Base-by-base conservation (phyloP, 345 rosid species). In the Euclidium syriacum region DNA sequence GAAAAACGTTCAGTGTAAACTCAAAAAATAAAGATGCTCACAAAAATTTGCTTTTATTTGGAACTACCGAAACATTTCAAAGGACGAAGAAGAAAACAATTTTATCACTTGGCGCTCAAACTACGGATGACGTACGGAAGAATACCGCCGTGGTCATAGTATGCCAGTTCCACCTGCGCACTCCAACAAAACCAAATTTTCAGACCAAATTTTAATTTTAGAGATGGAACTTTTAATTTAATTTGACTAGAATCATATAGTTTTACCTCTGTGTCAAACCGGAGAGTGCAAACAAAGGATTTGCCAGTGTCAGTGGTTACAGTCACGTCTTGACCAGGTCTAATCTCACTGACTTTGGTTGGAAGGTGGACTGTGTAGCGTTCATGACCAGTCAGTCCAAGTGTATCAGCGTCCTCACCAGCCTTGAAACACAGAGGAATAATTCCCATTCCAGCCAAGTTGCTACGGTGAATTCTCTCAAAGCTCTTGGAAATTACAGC, bases 261-360 rank as follows among this genome's bases (percentile, higher is more conserved):
- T 60, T 60, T 49, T 79, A 83, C 96, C 94, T 83, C 88, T 12
- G 94, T 88, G 23, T 88, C 96, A 17, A 88, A 88, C 59, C 94
- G 88, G 1, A 52, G 73, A 8, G 82, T 75, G 75, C 94, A 88
- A 34, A 78, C 75, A 77, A 88, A 88, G 14, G 94, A 78, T 69
- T 86, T 86, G 61, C 87, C 88, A 4, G 70, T 64, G 75, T 83
- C 77, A 6, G 90, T 85, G 32, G 86, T 80, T 54, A 83, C 83
- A 5, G 81, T 69, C 18, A 85, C 81, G 51, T 88, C 86, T 79
- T 88, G 94, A 58, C 94, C 87, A 23, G 96, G 94, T 60, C 77
- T 85, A n/a, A 88, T 79, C 51, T 85, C 85, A 61, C 80, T 75
- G 59, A 85, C 76, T 67, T 67, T 83, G 10, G 46, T 72, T 6